These are phyloP conservation scores for Ceratobasidium sp. DNA, from an alignment of 1,284 basidiomycete genomes.

Conservation along the genomic window DNA sequence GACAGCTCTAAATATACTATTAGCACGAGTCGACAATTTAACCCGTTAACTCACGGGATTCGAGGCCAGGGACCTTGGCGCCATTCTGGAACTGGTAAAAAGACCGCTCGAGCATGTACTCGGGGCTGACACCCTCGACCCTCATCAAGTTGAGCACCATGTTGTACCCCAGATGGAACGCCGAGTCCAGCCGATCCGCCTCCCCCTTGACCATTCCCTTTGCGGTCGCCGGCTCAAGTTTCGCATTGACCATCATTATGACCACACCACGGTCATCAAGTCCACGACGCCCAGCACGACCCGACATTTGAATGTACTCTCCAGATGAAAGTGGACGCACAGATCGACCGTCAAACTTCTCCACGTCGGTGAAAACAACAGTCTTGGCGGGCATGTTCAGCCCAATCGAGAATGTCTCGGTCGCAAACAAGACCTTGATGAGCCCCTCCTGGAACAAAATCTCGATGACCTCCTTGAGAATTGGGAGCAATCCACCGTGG, in stretches of 20 bases:
- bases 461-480: conserved; percentile 99
- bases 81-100: conserved; percentile 99
- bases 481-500: conserved; percentile 96
- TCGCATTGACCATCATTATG: conserved; percentile 99
- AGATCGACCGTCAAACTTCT: conserved; percentile 96
- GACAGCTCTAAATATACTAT: conserved; percentile 65
- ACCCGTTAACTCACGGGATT: conserved; percentile 69
- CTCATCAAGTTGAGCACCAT: conserved; percentile 99
- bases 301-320: conserved; percentile 99
- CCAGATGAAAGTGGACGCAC: conserved; percentile 89
- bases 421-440: conserved; percentile 98
- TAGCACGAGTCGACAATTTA: background rate
- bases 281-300: conserved; percentile 95
- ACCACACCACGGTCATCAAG: conserved; percentile 99
- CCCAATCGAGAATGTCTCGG: conserved; percentile 99
- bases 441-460: conserved; percentile 99
- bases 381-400: conserved; percentile 99
- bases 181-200: conserved; percentile 95
- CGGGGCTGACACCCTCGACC: conserved; percentile 97
- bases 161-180: conserved; percentile 99
- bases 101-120: conserved; percentile 97
- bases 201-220: conserved; percentile 99
- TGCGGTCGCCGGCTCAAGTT: conserved; percentile 89
- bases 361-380: conserved; percentile 94
- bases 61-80: conserved; percentile 84